phyloP scores from a whole-genome alignment of 176 grass and related monocot species.

The Saccharum officinarum region DNA sequence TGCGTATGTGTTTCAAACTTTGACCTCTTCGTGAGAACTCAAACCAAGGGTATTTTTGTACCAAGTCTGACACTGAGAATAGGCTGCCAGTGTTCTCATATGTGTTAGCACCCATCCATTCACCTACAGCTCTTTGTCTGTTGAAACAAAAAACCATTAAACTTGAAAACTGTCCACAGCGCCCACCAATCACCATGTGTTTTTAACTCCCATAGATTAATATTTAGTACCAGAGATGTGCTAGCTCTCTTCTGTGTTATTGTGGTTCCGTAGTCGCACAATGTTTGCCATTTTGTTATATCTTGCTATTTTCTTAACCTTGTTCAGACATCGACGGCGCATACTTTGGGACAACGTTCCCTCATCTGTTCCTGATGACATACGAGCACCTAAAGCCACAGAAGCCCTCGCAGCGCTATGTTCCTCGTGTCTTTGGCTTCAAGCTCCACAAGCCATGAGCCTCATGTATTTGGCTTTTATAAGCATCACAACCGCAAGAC shows the following conservation, averaged over 20 bases:
- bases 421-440: constrained; percentile 65
- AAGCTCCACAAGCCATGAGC: constrained; percentile 59
- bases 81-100: neutral
- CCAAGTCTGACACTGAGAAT: neutral
- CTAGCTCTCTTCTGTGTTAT: neutral
- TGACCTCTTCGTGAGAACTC: neutral
- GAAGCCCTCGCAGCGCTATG: constrained; percentile 52
- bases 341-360: constrained; percentile 73
- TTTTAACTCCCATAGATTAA: neutral
- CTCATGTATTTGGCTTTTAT: constrained; percentile 29
- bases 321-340: constrained; percentile 63
- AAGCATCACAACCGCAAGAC: constrained; percentile 44
- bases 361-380: constrained; percentile 71
- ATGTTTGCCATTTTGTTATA: constrained; percentile 53
- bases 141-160: neutral
- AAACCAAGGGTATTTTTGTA: neutral
- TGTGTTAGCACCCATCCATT: neutral
- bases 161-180: neutral
- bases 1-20: neutral
- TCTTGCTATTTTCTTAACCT: constrained; percentile 60
- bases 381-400: constrained; percentile 72
- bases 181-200: neutral
- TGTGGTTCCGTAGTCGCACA: neutral
- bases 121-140: neutral
- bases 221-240: neutral